Conservation (phyloP, 2,329 filamentous ascomycete genomes). For the Capronia epimyces region DNA sequence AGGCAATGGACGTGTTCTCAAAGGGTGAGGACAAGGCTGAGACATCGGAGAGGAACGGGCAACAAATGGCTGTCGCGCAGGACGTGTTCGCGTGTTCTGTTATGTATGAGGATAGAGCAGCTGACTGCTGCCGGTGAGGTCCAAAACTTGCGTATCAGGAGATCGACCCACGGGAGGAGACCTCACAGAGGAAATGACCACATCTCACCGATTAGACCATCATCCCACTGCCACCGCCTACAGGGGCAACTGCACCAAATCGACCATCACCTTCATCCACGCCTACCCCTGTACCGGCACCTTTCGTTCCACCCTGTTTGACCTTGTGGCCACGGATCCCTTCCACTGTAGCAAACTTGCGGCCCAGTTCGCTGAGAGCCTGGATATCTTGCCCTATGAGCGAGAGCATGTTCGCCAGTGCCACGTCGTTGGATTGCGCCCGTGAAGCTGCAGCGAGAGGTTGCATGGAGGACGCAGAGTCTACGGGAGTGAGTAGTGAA, state of each 20-base stretch:
- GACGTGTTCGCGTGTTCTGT: too few relatives aligned
- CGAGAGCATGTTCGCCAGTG: constrained; percentile 69
- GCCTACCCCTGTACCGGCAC: constrained; percentile 2
- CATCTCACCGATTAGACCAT: background rate
- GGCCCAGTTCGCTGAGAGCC: constrained; percentile 66
- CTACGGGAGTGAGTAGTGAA: constrained; percentile 70
- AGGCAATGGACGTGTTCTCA: too few relatives aligned
- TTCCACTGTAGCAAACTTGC: constrained; percentile 64
- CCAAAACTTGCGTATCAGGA: background rate
- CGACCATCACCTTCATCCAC: constrained; percentile 21
- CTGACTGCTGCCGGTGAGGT: too few relatives aligned
- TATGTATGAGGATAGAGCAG: too few relatives aligned
- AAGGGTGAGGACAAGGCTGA: too few relatives aligned
- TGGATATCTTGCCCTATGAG: constrained; percentile 67
- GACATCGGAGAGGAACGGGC: too few relatives aligned
- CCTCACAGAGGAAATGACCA: background rate
- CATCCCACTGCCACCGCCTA: constrained; percentile 8
- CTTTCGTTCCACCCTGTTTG: constrained; percentile 9
- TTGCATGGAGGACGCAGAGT: constrained; percentile 40
- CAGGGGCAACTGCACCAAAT: constrained; percentile 13
- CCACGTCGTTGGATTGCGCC: constrained; percentile 77
- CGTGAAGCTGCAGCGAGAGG: constrained; percentile 66
- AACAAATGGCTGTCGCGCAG: too few relatives aligned
- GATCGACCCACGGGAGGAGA: background rate
- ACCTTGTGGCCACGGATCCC: constrained; percentile 17